These are phyloP conservation scores for Bretschneidera sinensis DNA, from an alignment of 345 rosid species.

Conservation along the genomic window DNA sequence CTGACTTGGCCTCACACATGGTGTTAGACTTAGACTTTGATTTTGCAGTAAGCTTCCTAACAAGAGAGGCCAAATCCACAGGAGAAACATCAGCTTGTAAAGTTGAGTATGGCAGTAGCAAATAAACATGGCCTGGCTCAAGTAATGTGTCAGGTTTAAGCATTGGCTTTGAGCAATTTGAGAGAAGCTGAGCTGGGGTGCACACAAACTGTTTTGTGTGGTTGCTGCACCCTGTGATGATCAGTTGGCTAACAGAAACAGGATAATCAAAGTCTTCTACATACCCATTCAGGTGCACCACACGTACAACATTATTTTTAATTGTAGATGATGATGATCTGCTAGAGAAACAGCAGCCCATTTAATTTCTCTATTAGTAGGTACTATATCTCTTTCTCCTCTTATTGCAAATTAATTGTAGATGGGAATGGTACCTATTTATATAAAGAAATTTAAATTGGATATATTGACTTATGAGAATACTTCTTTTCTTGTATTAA, in stretches of 20 bases:
- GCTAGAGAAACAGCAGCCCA: constrained; percentile 31
- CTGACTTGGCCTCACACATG: neutral
- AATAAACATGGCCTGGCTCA: constrained; percentile 37
- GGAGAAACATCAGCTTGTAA: constrained; percentile 35
- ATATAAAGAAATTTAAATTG: neutral
- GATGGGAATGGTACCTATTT: neutral
- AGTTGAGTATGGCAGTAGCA: constrained; percentile 39
- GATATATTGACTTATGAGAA: no score
- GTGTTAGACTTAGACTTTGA: constrained; percentile 21
- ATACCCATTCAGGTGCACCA: constrained; percentile 40
- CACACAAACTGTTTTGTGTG: constrained; percentile 25
- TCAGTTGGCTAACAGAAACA: constrained; percentile 23
- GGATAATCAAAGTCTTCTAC: constrained; percentile 38
- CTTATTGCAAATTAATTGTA: neutral
- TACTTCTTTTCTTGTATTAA: no score
- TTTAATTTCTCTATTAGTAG: no score
- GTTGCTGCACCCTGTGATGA: constrained; percentile 26
- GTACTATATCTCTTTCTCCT: neutral
- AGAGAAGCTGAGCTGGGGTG: constrained; percentile 42
- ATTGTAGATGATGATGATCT: constrained; percentile 12
- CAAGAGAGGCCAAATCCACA: constrained; percentile 28
- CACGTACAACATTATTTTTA: constrained; percentile 25
- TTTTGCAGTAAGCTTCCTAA: constrained; percentile 32
- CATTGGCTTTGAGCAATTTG: constrained; percentile 17
- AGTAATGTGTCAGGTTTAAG: constrained; percentile 23